phyloP scores from a whole-genome alignment of 2,329 filamentous ascomycete species.

The Graphilbum sp. region DNA sequence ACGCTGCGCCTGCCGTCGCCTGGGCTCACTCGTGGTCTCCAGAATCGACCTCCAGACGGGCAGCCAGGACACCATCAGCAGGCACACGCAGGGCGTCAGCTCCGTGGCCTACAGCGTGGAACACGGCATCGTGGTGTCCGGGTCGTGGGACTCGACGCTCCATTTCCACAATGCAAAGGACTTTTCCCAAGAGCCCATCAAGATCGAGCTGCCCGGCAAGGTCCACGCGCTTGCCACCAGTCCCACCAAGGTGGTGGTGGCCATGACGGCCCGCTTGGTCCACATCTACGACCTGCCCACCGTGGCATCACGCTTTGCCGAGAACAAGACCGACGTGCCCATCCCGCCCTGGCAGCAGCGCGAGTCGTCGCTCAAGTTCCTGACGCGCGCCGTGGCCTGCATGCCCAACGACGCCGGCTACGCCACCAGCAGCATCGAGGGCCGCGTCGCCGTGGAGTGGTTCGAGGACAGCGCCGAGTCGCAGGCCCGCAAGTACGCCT shows the following conservation, averaged over 20 bases:
- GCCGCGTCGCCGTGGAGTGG: conserved; percentile 92
- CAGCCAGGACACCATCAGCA: conserved; percentile 58
- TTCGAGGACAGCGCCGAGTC: conserved; percentile 81
- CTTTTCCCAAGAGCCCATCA: conserved; percentile 37
- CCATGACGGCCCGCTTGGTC: conserved; percentile 86
- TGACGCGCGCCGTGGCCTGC: conserved; percentile 81
- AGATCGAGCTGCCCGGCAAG: conserved; percentile 63
- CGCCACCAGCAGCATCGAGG: conserved; percentile 83
- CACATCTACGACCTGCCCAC: conserved; percentile 81
- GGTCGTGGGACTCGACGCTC: conserved; percentile 84
- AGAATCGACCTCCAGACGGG: conserved; percentile 55
- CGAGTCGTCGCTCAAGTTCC: conserved; percentile 89
- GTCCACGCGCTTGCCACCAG: conserved; percentile 74
- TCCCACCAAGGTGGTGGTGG: conserved; percentile 72
- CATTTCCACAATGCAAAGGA: conserved; percentile 58
- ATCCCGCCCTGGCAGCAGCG: conserved; percentile 80
- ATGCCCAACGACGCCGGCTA: conserved; percentile 97
- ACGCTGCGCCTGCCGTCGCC: background rate
- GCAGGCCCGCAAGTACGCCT: conserved; percentile 89
- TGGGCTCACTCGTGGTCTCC: background rate
- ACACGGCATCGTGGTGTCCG: conserved; percentile 70
- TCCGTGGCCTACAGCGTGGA: conserved; percentile 66
- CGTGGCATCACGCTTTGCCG: conserved; percentile 37
- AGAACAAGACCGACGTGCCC: conserved; percentile 20
- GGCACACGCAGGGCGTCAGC: conserved; percentile 65